phyloP scores from a whole-genome alignment of 225 moss, liverwort and hornwort species.

The Bryum argenteum region DNA sequence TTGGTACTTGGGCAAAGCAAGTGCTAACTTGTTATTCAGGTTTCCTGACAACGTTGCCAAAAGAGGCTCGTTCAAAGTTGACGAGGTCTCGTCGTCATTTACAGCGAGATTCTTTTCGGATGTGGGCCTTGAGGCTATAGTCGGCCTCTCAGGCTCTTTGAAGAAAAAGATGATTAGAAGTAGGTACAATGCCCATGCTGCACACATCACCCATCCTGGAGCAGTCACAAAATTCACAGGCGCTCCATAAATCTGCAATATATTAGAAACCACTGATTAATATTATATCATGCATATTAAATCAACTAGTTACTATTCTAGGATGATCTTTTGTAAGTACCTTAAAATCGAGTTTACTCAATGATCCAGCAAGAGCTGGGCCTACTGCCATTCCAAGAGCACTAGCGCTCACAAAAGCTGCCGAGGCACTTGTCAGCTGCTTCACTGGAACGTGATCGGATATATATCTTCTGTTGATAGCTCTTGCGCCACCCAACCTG shows the following conservation, averaged over 20 bases:
- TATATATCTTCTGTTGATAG: constrained; percentile 93
- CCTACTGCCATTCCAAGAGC: constrained; percentile 98
- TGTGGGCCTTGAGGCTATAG: constrained; percentile 21
- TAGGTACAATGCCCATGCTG: constrained; percentile 66
- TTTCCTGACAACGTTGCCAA: constrained; percentile 36
- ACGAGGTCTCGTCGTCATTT: constrained; percentile 8
- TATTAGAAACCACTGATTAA: too few species aligned
- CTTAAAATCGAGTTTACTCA: constrained; percentile 57
- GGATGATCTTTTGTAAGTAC: constrained; percentile 15
- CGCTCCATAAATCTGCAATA: constrained; percentile 59
- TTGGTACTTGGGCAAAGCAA: constrained; percentile 15
- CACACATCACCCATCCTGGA: constrained; percentile 92
- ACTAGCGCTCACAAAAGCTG: constrained; percentile 94
- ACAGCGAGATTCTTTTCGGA: constrained; percentile 32
- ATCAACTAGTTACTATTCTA: neutral
- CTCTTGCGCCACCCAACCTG: constrained; percentile 94
- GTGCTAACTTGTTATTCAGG: neutral
- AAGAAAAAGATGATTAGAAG: constrained; percentile 61
- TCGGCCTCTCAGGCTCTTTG: constrained; percentile 66
- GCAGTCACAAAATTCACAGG: constrained; percentile 84
- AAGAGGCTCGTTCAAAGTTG: constrained; percentile 38
- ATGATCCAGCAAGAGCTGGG: constrained; percentile 79
- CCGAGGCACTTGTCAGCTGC: constrained; percentile 82
- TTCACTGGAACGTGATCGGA: constrained; percentile 88
- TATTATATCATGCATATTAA: too few species aligned